Evolutionary conservation across 257 asterid genomes (phyloP), one percentile per base, ranked within the genome.

Genomic region (Primulina tabacum): DNA sequence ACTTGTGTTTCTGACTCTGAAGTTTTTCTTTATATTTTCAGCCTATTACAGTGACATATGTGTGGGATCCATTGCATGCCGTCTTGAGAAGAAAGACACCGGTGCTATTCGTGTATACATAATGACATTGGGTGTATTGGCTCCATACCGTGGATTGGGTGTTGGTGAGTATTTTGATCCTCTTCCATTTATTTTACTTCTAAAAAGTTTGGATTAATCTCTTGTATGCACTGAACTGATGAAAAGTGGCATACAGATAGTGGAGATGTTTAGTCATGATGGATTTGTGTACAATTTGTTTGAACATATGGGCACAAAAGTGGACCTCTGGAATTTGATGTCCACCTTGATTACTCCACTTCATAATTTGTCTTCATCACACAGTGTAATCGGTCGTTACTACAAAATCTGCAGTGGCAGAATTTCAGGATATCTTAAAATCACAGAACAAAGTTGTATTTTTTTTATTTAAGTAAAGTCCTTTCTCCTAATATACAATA

Each of bases 11-110:
- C 64, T 76, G 43, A 74, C 67, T 52, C 7, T 24, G 26, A 28
- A 20, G 72, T 43, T 72, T 62, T 3, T 40, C 32, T 53, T 52
- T 35, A 2, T 28, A 28, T 71, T 57, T 67, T 71, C 96, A 92
- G 98, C 98, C 70, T 92, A 92, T 74, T 90, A 85, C 76, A 85
- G 92, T 74, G 98, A 92, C 82, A 88, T 90, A 35, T 92, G 97
- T 80, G 97, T 90, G 60, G 98, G 98, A 66, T 85, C 96, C 18
- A 87, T 92, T 69, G 98, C 98, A 65, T 92, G 97, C 74, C 95
- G 96, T 71, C 92, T 84, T 77, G 97, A 92, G 92, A 92, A 90
- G 87, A 90, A 88, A 81, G 98, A 92, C 70, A 86, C 75, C 59
- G 97, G 94, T 53, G 88, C 83, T 67, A 71, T 86, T 69, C 82